These are phyloP conservation scores for Arthrobotrys sinensis DNA, from an alignment of 2,329 filamentous ascomycete species.

Conservation along the genomic window DNA sequence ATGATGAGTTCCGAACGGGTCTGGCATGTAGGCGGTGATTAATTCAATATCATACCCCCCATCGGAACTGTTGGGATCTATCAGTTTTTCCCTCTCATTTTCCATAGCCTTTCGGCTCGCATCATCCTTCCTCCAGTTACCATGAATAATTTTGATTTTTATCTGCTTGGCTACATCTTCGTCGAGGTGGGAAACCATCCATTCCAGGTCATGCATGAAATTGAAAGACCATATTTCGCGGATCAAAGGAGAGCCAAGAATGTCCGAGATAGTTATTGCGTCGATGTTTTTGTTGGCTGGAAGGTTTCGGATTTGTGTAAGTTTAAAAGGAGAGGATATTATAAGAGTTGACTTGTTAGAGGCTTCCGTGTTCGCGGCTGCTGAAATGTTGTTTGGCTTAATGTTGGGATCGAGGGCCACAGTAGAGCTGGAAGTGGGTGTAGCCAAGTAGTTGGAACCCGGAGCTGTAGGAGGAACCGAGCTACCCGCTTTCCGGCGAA, in stretches of 20 bases:
- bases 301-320: conserved; percentile 79
- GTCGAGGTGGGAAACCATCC: conserved; percentile 73
- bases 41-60: conserved; percentile 77
- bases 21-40: conserved; percentile 83
- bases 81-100: conserved; percentile 15
- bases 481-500: conserved; percentile 25
- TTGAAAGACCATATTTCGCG: conserved; percentile 81
- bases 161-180: conserved; percentile 71
- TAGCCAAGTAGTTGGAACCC: not conserved
- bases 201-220: conserved; percentile 75
- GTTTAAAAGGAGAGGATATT: conserved; percentile 77
- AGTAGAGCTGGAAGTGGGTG: not conserved
- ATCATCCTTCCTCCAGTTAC: conserved; percentile 71
- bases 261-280: conserved; percentile 76
- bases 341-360: conserved; percentile 31
- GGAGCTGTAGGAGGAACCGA: not conserved
- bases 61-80: not conserved
- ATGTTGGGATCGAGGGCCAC: not conserved
- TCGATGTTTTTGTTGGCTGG: conserved; percentile 76
- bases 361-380: not conserved
- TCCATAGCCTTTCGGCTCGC: conserved; percentile 27
- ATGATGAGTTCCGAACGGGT: conserved; percentile 88
- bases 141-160: conserved; percentile 74
- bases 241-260: conserved; percentile 82
- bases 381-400: not conserved